Evolutionary conservation across 2,329 filamentous ascomycete species (phyloP).

Genomic region (Phaeosphaeria sp.): DNA sequence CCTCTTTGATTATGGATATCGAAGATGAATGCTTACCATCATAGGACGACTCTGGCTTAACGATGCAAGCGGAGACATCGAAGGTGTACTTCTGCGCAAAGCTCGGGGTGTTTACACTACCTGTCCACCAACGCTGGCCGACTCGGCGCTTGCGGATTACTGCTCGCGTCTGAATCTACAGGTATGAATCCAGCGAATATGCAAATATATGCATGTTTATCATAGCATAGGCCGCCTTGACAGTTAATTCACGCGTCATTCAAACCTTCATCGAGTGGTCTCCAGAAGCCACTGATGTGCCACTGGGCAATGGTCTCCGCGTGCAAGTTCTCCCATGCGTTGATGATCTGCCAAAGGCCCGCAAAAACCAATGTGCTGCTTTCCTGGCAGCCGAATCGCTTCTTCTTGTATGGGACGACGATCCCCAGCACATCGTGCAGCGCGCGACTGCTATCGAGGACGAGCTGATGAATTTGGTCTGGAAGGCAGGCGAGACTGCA

Average conservation of each 20-base stretch:
- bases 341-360: conserved; percentile 63
- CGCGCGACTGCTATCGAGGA: conserved; percentile 76
- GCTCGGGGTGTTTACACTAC: conserved; percentile 74
- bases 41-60: conserved; percentile 70
- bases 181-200: conserved; percentile 51
- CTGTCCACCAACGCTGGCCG: conserved; percentile 70
- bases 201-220: background rate
- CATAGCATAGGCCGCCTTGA: conserved; percentile 74
- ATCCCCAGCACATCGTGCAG: conserved; percentile 72
- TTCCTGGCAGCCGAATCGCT: conserved; percentile 76
- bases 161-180: conserved; percentile 75
- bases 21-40: conserved; percentile 24
- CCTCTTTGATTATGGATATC: background rate
- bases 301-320: conserved; percentile 75
- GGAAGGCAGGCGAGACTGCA: conserved; percentile 57
- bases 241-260: conserved; percentile 79
- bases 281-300: conserved; percentile 75
- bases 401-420: conserved; percentile 83
- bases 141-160: conserved; percentile 69
- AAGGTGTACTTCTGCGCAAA: conserved; percentile 70
- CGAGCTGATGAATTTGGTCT: conserved; percentile 76
- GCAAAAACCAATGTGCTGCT: conserved; percentile 82
- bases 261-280: conserved; percentile 78
- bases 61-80: conserved; percentile 58
- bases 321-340: conserved; percentile 70